Conservation (phyloP, 192 early-diverging fungal species). For the Backusella macrospora region DNA sequence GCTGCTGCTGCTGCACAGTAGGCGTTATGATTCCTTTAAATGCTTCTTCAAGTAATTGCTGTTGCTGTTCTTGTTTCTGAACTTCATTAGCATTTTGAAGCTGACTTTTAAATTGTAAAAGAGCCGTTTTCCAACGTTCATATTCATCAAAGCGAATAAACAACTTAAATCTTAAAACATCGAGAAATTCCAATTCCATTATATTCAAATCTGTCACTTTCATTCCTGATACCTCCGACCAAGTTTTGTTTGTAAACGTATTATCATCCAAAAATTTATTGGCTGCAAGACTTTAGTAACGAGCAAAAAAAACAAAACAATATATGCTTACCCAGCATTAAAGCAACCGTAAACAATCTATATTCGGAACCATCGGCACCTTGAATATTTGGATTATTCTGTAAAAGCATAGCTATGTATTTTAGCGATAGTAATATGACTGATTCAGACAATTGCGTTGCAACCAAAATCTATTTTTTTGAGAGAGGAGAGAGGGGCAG, state of each 20-base stretch:
- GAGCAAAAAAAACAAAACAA: background rate
- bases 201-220: conserved; percentile 79
- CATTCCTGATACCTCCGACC: conserved; percentile 86
- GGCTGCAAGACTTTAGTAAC: conserved; percentile 38
- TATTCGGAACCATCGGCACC: conserved; percentile 60
- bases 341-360: conserved; percentile 54
- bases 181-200: conserved; percentile 84
- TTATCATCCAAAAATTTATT: conserved; percentile 90
- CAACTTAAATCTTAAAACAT: conserved; percentile 71
- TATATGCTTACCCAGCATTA: conserved; percentile 49
- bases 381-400: conserved; percentile 43
- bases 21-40: conserved; percentile 23
- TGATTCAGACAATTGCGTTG: conserved; percentile 54
- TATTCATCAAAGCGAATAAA: conserved; percentile 73
- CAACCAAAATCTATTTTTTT: conserved; percentile 45
- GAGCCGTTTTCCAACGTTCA: conserved; percentile 61
- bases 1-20: conserved; percentile 26
- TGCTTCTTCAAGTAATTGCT: conserved; percentile 36
- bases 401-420: conserved; percentile 53
- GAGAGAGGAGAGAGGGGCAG: too few relatives aligned
- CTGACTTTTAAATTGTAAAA: conserved; percentile 46
- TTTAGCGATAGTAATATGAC: conserved; percentile 57
- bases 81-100: conserved; percentile 26
- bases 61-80: conserved; percentile 36
- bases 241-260: conserved; percentile 87